A percentile compares a stretch with the other conserved stretches of the same genome.
These are phyloP conservation scores for Rostrohypoxylon terebratum DNA, from an alignment of 495 filamentous ascomycete species.

Conservation along the genomic window DNA sequence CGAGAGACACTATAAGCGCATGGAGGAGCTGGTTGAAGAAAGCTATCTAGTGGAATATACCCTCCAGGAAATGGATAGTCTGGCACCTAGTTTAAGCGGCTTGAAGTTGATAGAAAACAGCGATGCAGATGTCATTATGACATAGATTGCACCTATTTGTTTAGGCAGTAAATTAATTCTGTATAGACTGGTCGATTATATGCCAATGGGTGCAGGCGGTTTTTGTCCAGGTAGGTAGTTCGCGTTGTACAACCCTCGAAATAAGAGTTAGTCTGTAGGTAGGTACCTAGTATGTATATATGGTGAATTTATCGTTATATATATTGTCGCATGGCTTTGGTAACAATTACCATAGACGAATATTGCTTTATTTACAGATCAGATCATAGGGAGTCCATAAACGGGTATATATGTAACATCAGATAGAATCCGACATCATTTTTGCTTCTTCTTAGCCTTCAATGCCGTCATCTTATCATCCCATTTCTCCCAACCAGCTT, in stretches of 20 bases:
- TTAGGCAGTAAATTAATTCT: not conserved
- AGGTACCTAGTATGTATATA: not conserved
- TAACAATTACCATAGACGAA: not conserved
- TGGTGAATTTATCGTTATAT: not conserved
- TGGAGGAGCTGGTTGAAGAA: slow-evolving; percentile 92
- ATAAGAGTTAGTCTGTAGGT: not conserved
- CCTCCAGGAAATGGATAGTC: slow-evolving; percentile 88
- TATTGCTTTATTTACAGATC: not conserved
- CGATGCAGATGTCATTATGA: slow-evolving; percentile 59
- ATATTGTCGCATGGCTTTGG: not conserved
- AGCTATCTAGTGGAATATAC: slow-evolving; percentile 95
- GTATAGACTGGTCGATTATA: not conserved
- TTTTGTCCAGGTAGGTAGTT: not conserved
- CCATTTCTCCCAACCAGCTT: slow-evolving; percentile 96
- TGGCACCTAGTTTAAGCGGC: slow-evolving; percentile 58
- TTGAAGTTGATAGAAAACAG: slow-evolving; percentile 49
- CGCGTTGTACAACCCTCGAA: not conserved
- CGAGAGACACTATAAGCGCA: slow-evolving; percentile 86
- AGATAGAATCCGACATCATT: not conserved
- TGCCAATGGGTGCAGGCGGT: not conserved
- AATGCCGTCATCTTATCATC: slow-evolving; percentile 63
- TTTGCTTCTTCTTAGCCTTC: slow-evolving; percentile 38
- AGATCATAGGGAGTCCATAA: not conserved
- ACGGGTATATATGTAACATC: not conserved
- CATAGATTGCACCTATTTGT: slow-evolving; percentile 19